Base-by-base conservation (phyloP, 306 rosid species). In the Gleditsia sinensis region DNA sequence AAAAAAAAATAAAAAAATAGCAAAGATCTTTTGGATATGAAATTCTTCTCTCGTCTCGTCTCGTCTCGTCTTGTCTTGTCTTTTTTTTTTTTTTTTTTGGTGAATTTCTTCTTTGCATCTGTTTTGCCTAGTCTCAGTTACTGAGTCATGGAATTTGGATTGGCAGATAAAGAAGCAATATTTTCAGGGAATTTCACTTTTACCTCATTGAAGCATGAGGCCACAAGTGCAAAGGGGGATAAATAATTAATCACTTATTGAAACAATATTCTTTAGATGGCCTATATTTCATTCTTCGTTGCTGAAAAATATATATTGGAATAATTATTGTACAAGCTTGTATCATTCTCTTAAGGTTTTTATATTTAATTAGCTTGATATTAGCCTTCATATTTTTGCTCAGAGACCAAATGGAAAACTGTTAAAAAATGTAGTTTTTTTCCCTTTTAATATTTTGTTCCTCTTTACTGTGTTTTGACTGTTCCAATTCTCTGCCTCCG, bases 81-180 rank as follows among this genome's bases (percentile, higher is more conserved):
- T 28, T 72, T 23, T 39, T 24, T 17, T 9, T 28, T 30, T 30
- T 74, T 21, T 42, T 54, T 13, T 40, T 37, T 40, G 3, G 3
- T 68, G 10, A 14, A 23, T 20, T 77, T 37, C 25, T 20, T 28
- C 7, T 17, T 14, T 40, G n/a, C 24, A 24, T 64, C 75, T 69
- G 49, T 13, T 21, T 69, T 69, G 34, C 60, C 21, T 75, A 27
- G 45, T 74, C 62, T 80, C 34, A 24, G 68, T 63, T 81, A 60
- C 79, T 75, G 67, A 74, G 12, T 73, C 55, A 16, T 82, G 81
- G 16, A 57, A 55, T 79, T 85, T 65, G 77, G 69, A 78, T 80
- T 77, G 66, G 88, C 97, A 93, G 96, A 91, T 81, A 91, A 77
- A 86, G 97, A 88, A 77, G 90, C 96, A 50, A 78, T 93, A 58